phyloP scores from a whole-genome alignment of 176 grass and related monocot genomes.

The Areca catechu region DNA sequence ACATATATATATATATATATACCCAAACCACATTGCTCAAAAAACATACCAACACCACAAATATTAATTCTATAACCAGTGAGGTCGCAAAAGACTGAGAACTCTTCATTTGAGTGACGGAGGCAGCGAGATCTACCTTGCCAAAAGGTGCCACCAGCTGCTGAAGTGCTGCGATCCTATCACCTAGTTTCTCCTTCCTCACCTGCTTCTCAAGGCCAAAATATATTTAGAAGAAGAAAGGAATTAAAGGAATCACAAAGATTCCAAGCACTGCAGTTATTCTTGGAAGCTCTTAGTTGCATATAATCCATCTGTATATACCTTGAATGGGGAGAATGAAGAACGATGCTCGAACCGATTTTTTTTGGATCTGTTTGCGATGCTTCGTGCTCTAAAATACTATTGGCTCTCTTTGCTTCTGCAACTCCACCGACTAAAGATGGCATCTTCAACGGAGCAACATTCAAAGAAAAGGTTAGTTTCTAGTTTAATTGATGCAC shows the following conservation, averaged over 20 bases:
- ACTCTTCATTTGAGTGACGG: no score
- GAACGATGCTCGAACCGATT: slow-evolving; percentile 35
- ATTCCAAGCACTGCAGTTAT: no score
- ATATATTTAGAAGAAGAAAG: not conserved
- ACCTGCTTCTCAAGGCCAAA: slow-evolving; percentile 30
- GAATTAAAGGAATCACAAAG: not conserved
- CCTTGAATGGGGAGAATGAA: slow-evolving; percentile 75
- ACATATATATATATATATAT: no score
- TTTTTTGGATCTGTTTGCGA: slow-evolving; percentile 22
- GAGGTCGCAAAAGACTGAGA: not conserved
- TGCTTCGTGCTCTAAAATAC: slow-evolving; percentile 21
- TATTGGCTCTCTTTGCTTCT: slow-evolving; percentile 24
- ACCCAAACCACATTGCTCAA: no score
- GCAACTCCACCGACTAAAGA: slow-evolving; percentile 26
- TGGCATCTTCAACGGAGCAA: slow-evolving; percentile 27
- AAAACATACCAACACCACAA: no score
- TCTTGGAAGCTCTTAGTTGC: no score
- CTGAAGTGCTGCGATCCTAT: slow-evolving; percentile 94
- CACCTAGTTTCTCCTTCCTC: slow-evolving; percentile 94
- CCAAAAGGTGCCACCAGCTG: slow-evolving; percentile 89
- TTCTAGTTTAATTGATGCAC: not conserved
- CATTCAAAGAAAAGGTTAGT: not conserved
- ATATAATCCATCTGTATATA: slow-evolving; percentile 5
- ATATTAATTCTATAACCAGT: not conserved
- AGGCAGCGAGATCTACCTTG: slow-evolving; percentile 38